Conservation (phyloP, 2,329 filamentous ascomycete genomes). For the Penicillium fuscoglaucum region DNA sequence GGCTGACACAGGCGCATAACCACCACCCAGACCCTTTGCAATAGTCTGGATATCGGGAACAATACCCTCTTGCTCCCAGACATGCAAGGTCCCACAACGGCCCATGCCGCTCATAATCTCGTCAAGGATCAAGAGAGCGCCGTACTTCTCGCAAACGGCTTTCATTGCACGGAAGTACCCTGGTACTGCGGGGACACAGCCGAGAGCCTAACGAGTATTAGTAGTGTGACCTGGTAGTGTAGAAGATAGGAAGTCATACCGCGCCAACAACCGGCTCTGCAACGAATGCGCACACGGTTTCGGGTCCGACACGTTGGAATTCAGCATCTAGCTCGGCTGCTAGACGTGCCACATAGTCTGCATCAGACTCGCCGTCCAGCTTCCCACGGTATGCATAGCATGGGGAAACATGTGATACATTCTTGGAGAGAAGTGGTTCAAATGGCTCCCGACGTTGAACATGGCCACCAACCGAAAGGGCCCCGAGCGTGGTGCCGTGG, state of each 20-base stretch:
- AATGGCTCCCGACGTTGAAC: constrained; percentile 61
- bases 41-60: constrained; percentile 61
- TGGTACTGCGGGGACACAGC: constrained; percentile 64
- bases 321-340: constrained; percentile 66
- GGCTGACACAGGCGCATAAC: constrained; percentile 57
- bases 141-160: constrained; percentile 68
- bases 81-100: constrained; percentile 58
- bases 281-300: constrained; percentile 69
- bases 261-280: constrained; percentile 73
- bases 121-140: constrained; percentile 73
- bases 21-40: constrained; percentile 60
- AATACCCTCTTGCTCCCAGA: constrained; percentile 60
- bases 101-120: constrained; percentile 71
- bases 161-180: constrained; percentile 72
- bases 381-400: constrained; percentile 66
- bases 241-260: constrained; percentile 45
- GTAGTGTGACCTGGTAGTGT: not conserved
- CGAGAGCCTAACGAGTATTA: constrained; percentile 55
- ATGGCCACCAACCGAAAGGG: constrained; percentile 64
- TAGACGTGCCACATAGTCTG: constrained; percentile 61
- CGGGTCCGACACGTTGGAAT: constrained; percentile 63
- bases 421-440: constrained; percentile 57
- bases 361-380: constrained; percentile 53
- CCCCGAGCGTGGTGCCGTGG: constrained; percentile 68
- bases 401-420: constrained; percentile 63